Evolutionary conservation across 2,329 filamentous ascomycete species (phyloP).

Genomic region (Scolecobasidium constrictum): DNA sequence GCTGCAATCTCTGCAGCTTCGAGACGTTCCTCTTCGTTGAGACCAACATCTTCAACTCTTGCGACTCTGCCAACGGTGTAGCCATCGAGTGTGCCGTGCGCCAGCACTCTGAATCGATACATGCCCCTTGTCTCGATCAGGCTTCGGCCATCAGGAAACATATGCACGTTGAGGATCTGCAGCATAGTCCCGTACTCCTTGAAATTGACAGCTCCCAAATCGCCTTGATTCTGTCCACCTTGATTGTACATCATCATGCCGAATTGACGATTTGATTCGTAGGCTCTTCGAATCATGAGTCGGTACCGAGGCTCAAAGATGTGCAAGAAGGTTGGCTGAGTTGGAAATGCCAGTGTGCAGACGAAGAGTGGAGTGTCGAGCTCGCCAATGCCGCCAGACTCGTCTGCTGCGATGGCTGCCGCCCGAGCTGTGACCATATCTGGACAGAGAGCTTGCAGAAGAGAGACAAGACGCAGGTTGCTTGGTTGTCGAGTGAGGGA

Average conservation of each 20-base stretch:
- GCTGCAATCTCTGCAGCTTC: constrained; percentile 56
- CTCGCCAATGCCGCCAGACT: constrained; percentile 42
- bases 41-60: constrained; percentile 67
- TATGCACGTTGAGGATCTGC: constrained; percentile 61
- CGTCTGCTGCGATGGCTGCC: constrained; percentile 46
- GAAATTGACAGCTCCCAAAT: constrained; percentile 46
- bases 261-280: constrained; percentile 66
- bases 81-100: constrained; percentile 57
- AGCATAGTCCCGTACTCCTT: constrained; percentile 69
- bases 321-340: constrained; percentile 73
- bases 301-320: constrained; percentile 90
- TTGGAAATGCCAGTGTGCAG: constrained; percentile 70
- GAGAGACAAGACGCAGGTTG: constrained; percentile 52
- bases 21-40: constrained; percentile 67
- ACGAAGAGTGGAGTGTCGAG: constrained; percentile 65
- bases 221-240: constrained; percentile 39
- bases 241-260: constrained; percentile 66
- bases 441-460: constrained; percentile 61
- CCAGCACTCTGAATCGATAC: constrained; percentile 63
- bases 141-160: constrained; percentile 70
- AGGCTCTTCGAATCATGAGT: constrained; percentile 71
- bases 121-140: constrained; percentile 68
- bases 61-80: constrained; percentile 70
- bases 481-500: constrained; percentile 38
- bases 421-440: constrained; percentile 50